These are phyloP conservation scores for Brassica rapa DNA, from an alignment of 345 rosid genomes.

Conservation along the genomic window DNA sequence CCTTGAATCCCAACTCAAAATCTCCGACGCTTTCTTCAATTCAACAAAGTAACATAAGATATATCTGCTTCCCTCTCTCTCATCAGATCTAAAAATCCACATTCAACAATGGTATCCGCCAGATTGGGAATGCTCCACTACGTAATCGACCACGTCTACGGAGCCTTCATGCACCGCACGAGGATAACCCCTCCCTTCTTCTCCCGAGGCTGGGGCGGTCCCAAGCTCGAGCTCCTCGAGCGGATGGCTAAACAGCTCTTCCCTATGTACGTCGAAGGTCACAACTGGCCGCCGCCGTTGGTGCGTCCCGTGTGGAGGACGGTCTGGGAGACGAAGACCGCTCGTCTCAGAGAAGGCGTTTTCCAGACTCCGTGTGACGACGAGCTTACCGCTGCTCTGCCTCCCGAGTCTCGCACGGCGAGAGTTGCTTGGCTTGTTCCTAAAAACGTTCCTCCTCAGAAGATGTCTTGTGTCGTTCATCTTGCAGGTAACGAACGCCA, in stretches of 20 bases:
- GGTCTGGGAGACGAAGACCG: slow-evolving; percentile 78
- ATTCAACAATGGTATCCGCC: slow-evolving; percentile 63
- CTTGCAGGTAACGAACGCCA: slow-evolving; percentile 71
- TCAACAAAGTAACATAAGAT: neutral
- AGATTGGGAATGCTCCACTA: slow-evolving; percentile 91
- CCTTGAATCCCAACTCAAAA: slow-evolving; percentile 23
- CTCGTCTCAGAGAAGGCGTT: slow-evolving; percentile 81
- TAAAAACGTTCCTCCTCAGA: slow-evolving; percentile 69
- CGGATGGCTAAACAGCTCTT: slow-evolving; percentile 70
- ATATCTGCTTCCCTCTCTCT: neutral
- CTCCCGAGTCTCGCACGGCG: slow-evolving; percentile 81
- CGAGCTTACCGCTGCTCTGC: slow-evolving; percentile 74
- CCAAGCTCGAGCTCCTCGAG: slow-evolving; percentile 83
- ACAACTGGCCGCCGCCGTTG: slow-evolving; percentile 71
- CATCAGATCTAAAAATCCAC: slow-evolving; percentile 29
- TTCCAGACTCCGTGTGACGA: slow-evolving; percentile 85
- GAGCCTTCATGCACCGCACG: slow-evolving; percentile 87
- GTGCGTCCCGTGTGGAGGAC: slow-evolving; percentile 84
- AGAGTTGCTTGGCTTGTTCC: slow-evolving; percentile 92
- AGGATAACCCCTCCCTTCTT: slow-evolving; percentile 82
- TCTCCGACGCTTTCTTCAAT: neutral
- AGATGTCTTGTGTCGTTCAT: slow-evolving; percentile 95
- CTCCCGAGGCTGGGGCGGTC: slow-evolving; percentile 95
- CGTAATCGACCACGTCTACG: slow-evolving; percentile 84
- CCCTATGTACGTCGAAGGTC: slow-evolving; percentile 63